phyloP scores from a whole-genome alignment of 1,284 basidiomycete species.

The Grifola frondosa region DNA sequence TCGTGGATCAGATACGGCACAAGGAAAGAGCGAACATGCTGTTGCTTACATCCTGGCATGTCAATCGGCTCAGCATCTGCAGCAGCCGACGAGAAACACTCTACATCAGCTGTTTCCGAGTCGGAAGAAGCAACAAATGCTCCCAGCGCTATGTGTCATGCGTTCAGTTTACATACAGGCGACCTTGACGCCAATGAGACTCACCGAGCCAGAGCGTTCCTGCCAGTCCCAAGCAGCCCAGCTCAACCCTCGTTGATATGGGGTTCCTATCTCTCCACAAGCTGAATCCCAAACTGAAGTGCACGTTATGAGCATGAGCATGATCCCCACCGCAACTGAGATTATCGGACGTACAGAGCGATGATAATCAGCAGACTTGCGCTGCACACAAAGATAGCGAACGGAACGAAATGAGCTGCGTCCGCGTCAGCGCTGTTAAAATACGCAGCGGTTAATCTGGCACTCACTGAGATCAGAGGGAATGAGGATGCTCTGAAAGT shows the following conservation, averaged over 20 bases:
- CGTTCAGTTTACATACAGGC: slow-evolving; percentile 9
- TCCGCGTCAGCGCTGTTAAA: slow-evolving; percentile 4
- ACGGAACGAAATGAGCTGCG: slow-evolving; percentile 79
- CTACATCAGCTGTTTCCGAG: slow-evolving; percentile 74
- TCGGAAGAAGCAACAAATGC: slow-evolving; percentile 69
- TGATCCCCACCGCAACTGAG: neutral
- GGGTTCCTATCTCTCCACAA: slow-evolving; percentile 66
- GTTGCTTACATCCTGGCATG: slow-evolving; percentile 56
- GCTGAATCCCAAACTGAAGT: slow-evolving; percentile 57
- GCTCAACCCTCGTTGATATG: slow-evolving; percentile 74
- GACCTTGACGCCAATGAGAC: slow-evolving; percentile 28
- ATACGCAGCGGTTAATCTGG: neutral
- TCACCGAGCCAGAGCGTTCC: slow-evolving; percentile 79
- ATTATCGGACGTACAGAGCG: slow-evolving; percentile 56
- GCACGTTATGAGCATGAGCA: slow-evolving; percentile 7
- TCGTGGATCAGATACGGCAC: slow-evolving; percentile 1
- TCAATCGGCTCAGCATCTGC: slow-evolving; percentile 51
- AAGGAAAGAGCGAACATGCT: slow-evolving; percentile 1
- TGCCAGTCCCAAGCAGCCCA: slow-evolving; percentile 64
- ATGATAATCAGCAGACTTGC: slow-evolving; percentile 66
- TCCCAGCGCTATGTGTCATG: slow-evolving; percentile 57
- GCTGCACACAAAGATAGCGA: slow-evolving; percentile 75
- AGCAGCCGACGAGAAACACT: slow-evolving; percentile 66
- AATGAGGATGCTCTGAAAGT: slow-evolving; percentile 67
- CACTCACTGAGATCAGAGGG: slow-evolving; percentile 76